phyloP scores from a whole-genome alignment of 495 filamentous ascomycete species.

The Xylaria bambusicola region DNA sequence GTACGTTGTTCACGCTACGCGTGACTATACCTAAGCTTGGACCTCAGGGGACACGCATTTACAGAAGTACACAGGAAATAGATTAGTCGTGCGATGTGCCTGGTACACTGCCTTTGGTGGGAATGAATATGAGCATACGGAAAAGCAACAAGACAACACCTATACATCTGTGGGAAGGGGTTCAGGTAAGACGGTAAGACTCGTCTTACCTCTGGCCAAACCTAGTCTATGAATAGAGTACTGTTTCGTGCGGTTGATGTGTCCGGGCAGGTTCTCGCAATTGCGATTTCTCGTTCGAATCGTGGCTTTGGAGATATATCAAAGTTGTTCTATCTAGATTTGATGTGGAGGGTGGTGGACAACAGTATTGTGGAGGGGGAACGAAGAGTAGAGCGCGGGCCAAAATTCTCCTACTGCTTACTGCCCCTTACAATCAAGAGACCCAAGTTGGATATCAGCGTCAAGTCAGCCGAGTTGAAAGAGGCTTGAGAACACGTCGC shows the following conservation, averaged over 20 bases:
- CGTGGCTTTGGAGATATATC: neutral
- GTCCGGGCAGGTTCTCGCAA: too few relatives aligned
- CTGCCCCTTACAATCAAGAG: neutral
- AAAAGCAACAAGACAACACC: too few relatives aligned
- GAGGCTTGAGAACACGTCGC: neutral
- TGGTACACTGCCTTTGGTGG: too few relatives aligned
- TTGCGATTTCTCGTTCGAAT: neutral
- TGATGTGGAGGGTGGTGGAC: neutral
- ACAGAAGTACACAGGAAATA: too few relatives aligned
- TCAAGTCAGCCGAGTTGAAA: neutral
- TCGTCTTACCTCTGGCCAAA: neutral
- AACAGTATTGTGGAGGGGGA: neutral
- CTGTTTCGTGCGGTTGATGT: too few relatives aligned
- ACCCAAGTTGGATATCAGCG: neutral
- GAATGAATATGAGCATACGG: too few relatives aligned
- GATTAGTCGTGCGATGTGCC: too few relatives aligned
- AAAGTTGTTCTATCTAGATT: neutral
- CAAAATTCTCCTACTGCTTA: neutral
- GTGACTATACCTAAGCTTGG: neutral
- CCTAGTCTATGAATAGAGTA: neutral
- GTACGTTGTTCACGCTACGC: neutral
- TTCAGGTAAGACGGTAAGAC: neutral
- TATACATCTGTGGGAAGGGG: neutral
- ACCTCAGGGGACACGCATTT: neutral
- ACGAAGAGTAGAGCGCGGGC: conserved; percentile 10